phyloP scores from a whole-genome alignment of 2,329 filamentous ascomycete species.

The Colletotrichum acutatum region DNA sequence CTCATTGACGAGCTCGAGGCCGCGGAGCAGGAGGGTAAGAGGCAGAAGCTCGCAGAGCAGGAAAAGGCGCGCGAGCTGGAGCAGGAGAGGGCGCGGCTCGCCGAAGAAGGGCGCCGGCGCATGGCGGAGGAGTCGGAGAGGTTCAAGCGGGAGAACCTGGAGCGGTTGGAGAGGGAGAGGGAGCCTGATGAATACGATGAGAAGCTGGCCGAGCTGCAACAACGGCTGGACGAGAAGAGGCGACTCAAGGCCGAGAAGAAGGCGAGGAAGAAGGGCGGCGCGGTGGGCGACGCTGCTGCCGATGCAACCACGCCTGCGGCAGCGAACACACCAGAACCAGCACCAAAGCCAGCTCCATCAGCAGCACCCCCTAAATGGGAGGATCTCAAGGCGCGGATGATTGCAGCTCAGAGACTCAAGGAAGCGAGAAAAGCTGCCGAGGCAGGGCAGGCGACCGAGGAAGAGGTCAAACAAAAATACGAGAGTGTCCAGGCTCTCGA shows the following conservation, averaged over 20 bases:
- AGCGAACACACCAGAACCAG: background rate
- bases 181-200: slow-evolving; percentile 45
- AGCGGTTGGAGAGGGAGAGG: slow-evolving; percentile 42
- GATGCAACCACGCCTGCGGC: background rate
- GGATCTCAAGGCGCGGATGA: slow-evolving; percentile 38
- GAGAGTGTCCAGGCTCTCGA: slow-evolving; percentile 36
- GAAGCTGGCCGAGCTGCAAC: slow-evolving; percentile 36
- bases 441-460: slow-evolving; percentile 59
- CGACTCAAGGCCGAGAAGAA: slow-evolving; percentile 50
- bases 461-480: slow-evolving; percentile 38
- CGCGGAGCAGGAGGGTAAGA: slow-evolving; percentile 75
- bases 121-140: slow-evolving; percentile 52
- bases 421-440: slow-evolving; percentile 64
- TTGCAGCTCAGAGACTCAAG: slow-evolving; percentile 55
- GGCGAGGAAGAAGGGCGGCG: slow-evolving; percentile 42
- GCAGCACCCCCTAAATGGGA: slow-evolving; percentile 31
- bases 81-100: slow-evolving; percentile 49
- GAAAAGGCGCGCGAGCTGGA: slow-evolving; percentile 49
- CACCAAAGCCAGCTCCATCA: background rate
- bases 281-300: background rate
- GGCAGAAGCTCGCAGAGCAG: slow-evolving; percentile 62
- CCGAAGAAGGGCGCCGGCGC: slow-evolving; percentile 47
- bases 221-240: slow-evolving; percentile 49
- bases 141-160: slow-evolving; percentile 50
- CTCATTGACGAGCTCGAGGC: slow-evolving; percentile 90